Evolutionary conservation across 169 alveolate genomes (phyloP).

Genomic region (Eimeria acervulina): DNA sequence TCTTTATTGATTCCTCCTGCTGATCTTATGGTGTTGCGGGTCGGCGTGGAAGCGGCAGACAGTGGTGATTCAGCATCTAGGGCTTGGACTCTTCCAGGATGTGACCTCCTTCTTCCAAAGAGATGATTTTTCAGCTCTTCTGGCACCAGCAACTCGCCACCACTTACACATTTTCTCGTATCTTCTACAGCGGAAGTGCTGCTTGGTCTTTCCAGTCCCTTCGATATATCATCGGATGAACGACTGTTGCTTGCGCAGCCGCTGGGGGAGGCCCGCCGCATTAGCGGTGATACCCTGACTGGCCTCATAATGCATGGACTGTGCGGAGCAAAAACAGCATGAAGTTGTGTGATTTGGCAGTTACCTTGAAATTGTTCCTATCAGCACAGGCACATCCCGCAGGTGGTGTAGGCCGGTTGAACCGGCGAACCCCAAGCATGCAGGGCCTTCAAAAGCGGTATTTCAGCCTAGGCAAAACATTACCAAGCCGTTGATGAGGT

Average conservation of each 20-base stretch:
- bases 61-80: constrained; percentile 26
- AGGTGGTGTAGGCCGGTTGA: constrained; percentile 15
- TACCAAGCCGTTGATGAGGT: background rate
- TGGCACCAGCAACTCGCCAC: background rate
- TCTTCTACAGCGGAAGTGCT: constrained; percentile 3
- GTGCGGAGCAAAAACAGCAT: background rate
- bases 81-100: background rate
- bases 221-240: background rate
- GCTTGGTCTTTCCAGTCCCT: constrained; percentile 66
- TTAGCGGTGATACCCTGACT: constrained; percentile 37
- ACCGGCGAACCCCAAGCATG: constrained; percentile 42
- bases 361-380: background rate
- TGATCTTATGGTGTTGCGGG: constrained; percentile 34
- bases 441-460: constrained; percentile 21
- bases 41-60: constrained; percentile 66
- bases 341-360: background rate
- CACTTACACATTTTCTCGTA: background rate
- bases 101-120: background rate
- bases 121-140: background rate
- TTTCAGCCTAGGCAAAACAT: background rate
- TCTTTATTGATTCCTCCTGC: background rate
- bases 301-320: constrained; percentile 6
- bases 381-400: constrained; percentile 62
- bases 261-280: constrained; percentile 72
- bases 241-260: background rate